Percentiles rank a stretch among this genome's conserved stretches.
Evolutionary conservation across 495 filamentous ascomycete genomes (phyloP).

Genomic region (Pyronema domesticum): DNA sequence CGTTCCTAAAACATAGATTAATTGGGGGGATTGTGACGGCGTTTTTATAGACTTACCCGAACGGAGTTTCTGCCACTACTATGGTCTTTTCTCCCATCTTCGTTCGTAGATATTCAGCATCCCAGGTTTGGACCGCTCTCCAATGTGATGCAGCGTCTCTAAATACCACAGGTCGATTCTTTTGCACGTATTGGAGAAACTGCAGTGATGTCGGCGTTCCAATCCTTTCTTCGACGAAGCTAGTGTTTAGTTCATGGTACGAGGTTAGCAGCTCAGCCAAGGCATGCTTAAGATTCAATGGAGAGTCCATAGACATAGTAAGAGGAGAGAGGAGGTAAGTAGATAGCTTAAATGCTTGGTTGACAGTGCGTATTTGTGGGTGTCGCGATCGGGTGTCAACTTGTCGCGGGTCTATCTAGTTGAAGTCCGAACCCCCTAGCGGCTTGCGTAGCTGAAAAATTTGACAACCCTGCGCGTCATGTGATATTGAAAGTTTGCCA

Average conservation of each 20-base stretch:
- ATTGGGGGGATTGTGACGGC: neutral
- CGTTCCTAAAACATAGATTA: constrained; percentile 19
- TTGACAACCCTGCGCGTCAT: no score
- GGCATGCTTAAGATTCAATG: neutral
- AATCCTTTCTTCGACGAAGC: constrained; percentile 36
- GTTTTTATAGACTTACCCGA: constrained; percentile 32
- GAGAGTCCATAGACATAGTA: no score
- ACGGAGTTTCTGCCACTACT: constrained; percentile 53
- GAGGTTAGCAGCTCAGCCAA: constrained; percentile 38
- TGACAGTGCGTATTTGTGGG: no score
- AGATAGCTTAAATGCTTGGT: no score
- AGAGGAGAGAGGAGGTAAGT: no score
- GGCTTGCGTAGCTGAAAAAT: no score
- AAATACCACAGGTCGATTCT: constrained; percentile 53
- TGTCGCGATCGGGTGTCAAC: no score
- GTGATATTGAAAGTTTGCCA: no score
- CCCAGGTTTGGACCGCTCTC: constrained; percentile 43
- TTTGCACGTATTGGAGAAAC: constrained; percentile 51
- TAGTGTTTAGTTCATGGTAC: constrained; percentile 51
- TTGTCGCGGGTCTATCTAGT: no score
- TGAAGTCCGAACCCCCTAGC: no score
- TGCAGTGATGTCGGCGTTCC: constrained; percentile 49
- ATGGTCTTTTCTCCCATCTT: constrained; percentile 35
- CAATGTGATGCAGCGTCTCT: constrained; percentile 39
- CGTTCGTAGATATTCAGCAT: constrained; percentile 34